Evolutionary conservation across 495 filamentous ascomycete genomes (phyloP).

Genomic region (Xylaria sp.): DNA sequence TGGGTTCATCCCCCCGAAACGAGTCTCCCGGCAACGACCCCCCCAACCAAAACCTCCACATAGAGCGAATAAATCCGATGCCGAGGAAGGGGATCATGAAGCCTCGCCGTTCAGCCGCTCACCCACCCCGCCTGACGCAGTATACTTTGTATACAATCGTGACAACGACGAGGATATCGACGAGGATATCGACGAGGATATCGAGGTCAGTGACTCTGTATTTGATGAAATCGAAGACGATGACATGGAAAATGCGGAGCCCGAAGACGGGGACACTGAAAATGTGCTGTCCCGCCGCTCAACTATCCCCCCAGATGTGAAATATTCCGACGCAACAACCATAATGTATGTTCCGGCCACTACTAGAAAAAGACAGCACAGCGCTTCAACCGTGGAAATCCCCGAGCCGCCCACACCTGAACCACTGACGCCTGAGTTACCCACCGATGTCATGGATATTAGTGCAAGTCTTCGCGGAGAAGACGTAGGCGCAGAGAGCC

Average conservation of each 20-base stretch:
- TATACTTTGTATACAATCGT: not conserved
- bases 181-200: no score
- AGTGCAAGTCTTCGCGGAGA: not conserved
- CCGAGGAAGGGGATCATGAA: not conserved
- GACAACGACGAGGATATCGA: no score
- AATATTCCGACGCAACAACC: no score
- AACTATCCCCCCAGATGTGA: no score
- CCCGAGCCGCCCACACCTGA: not conserved
- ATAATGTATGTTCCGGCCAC: no score
- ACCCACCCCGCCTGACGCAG: not conserved
- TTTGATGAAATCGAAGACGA: not conserved
- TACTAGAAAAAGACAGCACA: no score
- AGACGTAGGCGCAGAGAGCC: not conserved
- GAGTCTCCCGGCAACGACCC: not conserved
- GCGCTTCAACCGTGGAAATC: not conserved
- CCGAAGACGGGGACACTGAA: not conserved
- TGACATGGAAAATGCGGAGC: not conserved
- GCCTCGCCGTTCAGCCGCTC: not conserved
- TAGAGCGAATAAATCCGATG: not conserved
- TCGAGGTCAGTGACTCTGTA: no score
- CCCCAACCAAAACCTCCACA: not conserved
- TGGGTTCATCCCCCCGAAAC: not conserved
- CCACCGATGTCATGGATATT: not conserved
- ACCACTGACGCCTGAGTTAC: no score
- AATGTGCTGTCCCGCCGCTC: no score